Evolutionary conservation across 805 yeast species (phyloP), one percentile per base, ranked within the genome.

Genomic region (Maudiozyma bulderi): DNA sequence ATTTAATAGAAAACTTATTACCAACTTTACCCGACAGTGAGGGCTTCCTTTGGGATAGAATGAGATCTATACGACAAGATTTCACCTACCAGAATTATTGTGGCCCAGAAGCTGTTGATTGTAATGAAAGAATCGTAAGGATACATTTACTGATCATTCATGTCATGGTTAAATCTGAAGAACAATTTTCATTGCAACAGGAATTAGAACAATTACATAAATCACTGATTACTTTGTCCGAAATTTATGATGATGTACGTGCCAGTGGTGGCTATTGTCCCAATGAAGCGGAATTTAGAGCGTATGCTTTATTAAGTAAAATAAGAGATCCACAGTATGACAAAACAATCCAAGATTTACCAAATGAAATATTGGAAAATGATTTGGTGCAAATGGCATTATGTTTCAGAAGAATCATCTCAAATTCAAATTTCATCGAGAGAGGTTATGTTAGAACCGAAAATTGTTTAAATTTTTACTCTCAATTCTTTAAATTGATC

Each of bases 1-100:
- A 86, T 62, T 73, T 93, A 35, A 76, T 87, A 7, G 80, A 80
- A 15, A 74, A 78, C 40, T 65, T 84, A 1, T 64, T 91, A 11
- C 77, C 77, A 0, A 72, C 78, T 38, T 69, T 91, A 28, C 97
- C 98, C 0, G 86, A 83, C 9, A 74, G 90, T 1, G 98, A 93
- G 58, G 78, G 95, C 0, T 91, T 93, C 57, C 67, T 93, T 8
- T 95, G 99, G 99, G 98, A 93, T 66, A 76, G 99, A 66, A 93
- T 97, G 20, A 76, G 99, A 56, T 88, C 97, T 0, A 90, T 93
- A 42, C 76, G 99, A 61, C 98, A 93, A 65, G 99, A 93, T 65
- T 93, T 93, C 66, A 90, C 97, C 0, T 90, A 86, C 60, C 99
- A 93, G 62, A 91, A 91, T 63, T 91, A 82, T 58, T 82, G 82